Base-by-base conservation (phyloP, 1,284 basidiomycete species). In the Apiotrichum siamense region DNA sequence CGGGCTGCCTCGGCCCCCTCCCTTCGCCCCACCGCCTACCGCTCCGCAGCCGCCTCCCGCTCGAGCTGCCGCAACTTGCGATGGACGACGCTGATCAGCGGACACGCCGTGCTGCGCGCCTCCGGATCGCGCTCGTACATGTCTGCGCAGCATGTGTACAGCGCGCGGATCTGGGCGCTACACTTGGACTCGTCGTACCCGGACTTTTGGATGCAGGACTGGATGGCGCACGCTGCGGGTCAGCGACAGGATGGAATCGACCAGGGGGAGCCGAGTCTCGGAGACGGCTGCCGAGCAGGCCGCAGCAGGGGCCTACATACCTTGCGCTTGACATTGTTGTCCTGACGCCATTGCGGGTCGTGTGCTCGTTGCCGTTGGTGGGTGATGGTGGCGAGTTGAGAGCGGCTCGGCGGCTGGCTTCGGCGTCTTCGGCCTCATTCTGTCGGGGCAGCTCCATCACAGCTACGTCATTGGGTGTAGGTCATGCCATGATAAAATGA, bases 221-320 rank as follows among this genome's bases (percentile, higher is more conserved):
- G 70, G 51, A 73, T 73, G 3, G 63, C 68, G 52, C 70, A 73
- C 2, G 70, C 70, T 72, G 9, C 33, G 33, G 17, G n/a, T n/a
- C n/a, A n/a, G n/a, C n/a, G n/a, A n/a, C n/a, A n/a, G n/a, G n/a
- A n/a, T n/a, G n/a, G n/a, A n/a, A n/a, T n/a, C n/a, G n/a, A n/a
- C n/a, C n/a, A n/a, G n/a, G n/a, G n/a, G n/a, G n/a, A n/a, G n/a
- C n/a, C n/a, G n/a, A n/a, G n/a, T n/a, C n/a, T n/a, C n/a, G n/a
- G n/a, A n/a, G n/a, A n/a, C n/a, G n/a, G n/a, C n/a, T n/a, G n/a
- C n/a, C n/a, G n/a, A n/a, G n/a, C n/a, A n/a, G n/a, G n/a, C n/a
- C n/a, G n/a, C n/a, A n/a, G n/a, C n/a, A n/a, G n/a, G n/a, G n/a
- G n/a, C n/a, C n/a, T 4, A 31, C 25, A 7, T 15, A 47, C 45